Base-by-base conservation (phyloP, 768 basidiomycete species). In the Amanita subjunquillea region DNA sequence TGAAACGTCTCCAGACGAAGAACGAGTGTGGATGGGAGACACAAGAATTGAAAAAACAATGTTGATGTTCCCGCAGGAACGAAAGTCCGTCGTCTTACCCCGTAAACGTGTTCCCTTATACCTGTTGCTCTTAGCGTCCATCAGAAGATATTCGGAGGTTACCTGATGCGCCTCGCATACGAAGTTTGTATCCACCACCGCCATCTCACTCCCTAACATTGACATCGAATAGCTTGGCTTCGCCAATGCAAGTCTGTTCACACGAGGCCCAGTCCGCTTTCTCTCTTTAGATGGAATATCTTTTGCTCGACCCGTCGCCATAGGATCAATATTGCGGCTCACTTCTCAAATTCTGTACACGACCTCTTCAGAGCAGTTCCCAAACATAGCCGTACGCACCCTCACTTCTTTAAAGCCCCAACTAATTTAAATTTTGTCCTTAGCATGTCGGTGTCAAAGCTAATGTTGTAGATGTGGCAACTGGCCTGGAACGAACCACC, bases 91-190 rank as follows among this genome's bases (percentile, higher is more conserved):
- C 3, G 32, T 27, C 15, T 49, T 49, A 3, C 12, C 25, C 4
- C 17, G 32, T 23, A 17, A 9, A 37, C 3, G 13, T 49, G 22
- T 39, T 37, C 12, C n/a, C 10, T 17, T 13, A 34, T 23, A 20
- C 43, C 6, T 25, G 5, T 40, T 17, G 55, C 47, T 20, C n/a
- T 4, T 22, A 87, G 85, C 57, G 75, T 91, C 3, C 89, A 91
- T 62, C 82, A 84, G 53, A 91, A 91, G 63, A 72, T 91, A 12
- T 92, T 91, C 59, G 87, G 87, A 63, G 87, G 87, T 60, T 76
- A 76, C 55, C 59, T 79, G 42, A 79, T 79, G 74, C 63, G 87
- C 17, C 69, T 88, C 32, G 87, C 85, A 2, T 84, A 86, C 58
- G 86, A 87, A 69, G 82, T 82, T 51, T 47, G 64, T 54, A 48